phyloP scores from a whole-genome alignment of 2,329 filamentous ascomycete genomes.

The Aspergillus cejpii region DNA sequence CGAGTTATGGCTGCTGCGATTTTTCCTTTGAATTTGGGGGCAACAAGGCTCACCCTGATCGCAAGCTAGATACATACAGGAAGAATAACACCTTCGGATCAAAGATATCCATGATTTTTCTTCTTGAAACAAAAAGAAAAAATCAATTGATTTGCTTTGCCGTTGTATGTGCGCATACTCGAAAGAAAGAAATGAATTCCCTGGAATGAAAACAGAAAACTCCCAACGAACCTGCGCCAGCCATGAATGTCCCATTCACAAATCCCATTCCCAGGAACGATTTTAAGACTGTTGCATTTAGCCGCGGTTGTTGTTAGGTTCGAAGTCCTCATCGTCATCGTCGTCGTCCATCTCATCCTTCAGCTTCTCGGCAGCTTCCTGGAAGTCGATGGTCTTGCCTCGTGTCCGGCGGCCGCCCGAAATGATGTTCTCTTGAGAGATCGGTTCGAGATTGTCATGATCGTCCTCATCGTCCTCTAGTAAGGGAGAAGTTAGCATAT shows the following conservation, averaged over 20 bases:
- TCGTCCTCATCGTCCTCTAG: constrained; percentile 61
- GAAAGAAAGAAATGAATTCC: background rate
- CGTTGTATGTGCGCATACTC: background rate
- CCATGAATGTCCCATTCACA: constrained; percentile 13
- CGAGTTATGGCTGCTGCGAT: background rate
- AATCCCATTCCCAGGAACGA: constrained; percentile 8
- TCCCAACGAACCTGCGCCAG: constrained; percentile 18
- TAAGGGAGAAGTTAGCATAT: constrained; percentile 14
- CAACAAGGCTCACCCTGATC: background rate
- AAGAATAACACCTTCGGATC: background rate
- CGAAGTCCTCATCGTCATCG: constrained; percentile 41
- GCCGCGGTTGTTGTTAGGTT: constrained; percentile 34
- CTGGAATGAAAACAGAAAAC: constrained; percentile 5
- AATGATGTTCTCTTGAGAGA: constrained; percentile 85
- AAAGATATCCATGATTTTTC: background rate
- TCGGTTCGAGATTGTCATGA: constrained; percentile 75
- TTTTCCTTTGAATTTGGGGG: background rate
- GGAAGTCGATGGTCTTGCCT: constrained; percentile 86
- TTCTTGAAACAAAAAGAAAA: no score
- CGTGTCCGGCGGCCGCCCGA: constrained; percentile 72
- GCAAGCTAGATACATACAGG: background rate
- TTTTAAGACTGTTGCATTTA: constrained; percentile 17
- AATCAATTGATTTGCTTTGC: background rate
- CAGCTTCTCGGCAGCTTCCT: constrained; percentile 76
- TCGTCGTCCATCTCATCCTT: constrained; percentile 57